Evolutionary conservation across 2,329 filamentous ascomycete genomes (phyloP), one percentile per base, ranked within the genome.

Genomic region (Aureobasidium melanogenum): DNA sequence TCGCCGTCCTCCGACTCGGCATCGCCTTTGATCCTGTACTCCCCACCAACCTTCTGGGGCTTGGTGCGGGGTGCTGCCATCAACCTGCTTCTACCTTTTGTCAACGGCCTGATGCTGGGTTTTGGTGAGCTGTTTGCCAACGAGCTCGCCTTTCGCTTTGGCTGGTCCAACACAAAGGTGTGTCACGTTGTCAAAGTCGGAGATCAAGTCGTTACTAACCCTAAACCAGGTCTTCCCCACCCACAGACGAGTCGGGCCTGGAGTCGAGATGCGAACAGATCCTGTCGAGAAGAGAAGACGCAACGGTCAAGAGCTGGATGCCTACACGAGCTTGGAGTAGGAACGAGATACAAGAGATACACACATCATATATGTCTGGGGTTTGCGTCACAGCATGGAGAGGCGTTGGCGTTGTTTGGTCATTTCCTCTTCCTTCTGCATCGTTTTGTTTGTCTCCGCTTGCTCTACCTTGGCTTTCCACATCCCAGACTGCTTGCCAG

Each of bases 41-140:
- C 86, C 66, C 91, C 92, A 3, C 92, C 94, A 2, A 95, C 91
- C 0, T 69, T 95, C 47, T 96, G 90, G 89, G 86, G 89, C 10
- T 74, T 99, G 64, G 67, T 97, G 60, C 85, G 93, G 60, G 91
- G 94, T 39, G 90, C 91, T 17, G 91, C 92, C 6, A 99, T 99
- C 76, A 99, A 99, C 73, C 79, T 99, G n/a, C 70, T 99, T 1
- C 77, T 99, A 22, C 94, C 94, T 0, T 99, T 99, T 70, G 85
- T 99, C 71, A 99, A 99, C 76, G 94, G 94, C 50, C 84, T 99
- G 80, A 99, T 99, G 94, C 77, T 99, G 70, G 94, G 94, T 2
- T 97, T 99, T 71, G 94, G 94, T 67, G 94, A 99, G 77, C 77
- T 99, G 56, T 93, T 99, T 74, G 94, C 94, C 60, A 94, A 99